These are phyloP conservation scores for Byssochlamys sp. DNA, from an alignment of 2,329 filamentous ascomycete genomes.

Conservation along the genomic window DNA sequence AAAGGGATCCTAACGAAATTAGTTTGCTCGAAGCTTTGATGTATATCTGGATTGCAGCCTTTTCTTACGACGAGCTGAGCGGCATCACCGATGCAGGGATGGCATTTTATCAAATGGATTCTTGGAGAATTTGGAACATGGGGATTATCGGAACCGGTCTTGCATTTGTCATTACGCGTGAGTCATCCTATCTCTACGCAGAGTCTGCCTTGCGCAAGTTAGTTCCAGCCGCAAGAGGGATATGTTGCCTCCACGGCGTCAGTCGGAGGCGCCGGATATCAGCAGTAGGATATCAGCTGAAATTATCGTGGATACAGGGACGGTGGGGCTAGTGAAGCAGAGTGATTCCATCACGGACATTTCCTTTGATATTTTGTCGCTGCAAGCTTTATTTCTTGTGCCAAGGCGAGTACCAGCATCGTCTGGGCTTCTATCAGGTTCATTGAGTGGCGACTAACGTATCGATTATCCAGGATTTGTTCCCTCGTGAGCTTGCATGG, in stretches of 20 bases:
- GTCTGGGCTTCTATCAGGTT: constrained; percentile 1
- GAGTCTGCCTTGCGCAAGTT: constrained; percentile 14
- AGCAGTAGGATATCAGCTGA: not conserved
- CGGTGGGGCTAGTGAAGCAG: constrained; percentile 54
- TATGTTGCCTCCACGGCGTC: not conserved
- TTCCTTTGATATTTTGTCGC: constrained; percentile 77
- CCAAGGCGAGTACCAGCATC: constrained; percentile 43
- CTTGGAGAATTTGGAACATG: constrained; percentile 68
- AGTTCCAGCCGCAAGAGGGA: constrained; percentile 1
- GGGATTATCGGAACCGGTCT: constrained; percentile 65
- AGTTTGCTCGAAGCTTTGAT: constrained; percentile 62
- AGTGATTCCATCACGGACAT: constrained; percentile 59
- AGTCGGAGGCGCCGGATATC: not conserved
- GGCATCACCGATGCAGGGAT: constrained; percentile 79
- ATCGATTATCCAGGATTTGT: constrained; percentile 52
- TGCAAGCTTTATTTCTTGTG: constrained; percentile 83
- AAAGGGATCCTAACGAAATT: constrained; percentile 57
- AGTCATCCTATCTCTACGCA: constrained; percentile 28
- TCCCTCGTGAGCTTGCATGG: constrained; percentile 77
- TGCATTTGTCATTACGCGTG: constrained; percentile 62
- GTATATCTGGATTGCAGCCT: constrained; percentile 78
- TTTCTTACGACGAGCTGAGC: constrained; percentile 77
- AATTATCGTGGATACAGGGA: constrained; percentile 38
- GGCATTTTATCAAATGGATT: constrained; percentile 72
- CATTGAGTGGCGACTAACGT: constrained; percentile 3